These are phyloP conservation scores for Pseudisothecium myosuroides DNA, from an alignment of 225 moss, liverwort and hornwort species.

Conservation along the genomic window DNA sequence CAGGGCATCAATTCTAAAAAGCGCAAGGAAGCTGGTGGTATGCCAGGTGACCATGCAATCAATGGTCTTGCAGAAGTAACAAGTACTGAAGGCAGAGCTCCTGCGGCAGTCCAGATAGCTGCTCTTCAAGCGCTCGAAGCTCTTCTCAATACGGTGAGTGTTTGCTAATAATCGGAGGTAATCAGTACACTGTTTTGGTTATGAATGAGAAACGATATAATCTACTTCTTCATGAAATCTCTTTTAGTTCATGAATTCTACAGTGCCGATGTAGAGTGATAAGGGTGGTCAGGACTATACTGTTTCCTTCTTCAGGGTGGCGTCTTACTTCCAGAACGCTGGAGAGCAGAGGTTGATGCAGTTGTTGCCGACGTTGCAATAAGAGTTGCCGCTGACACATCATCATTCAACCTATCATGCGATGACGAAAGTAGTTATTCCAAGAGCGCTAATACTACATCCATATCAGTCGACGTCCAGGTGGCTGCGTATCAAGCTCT, in stretches of 20 bases:
- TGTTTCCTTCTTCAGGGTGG: constrained; percentile 52
- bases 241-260: neutral
- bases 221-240: neutral
- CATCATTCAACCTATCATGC: constrained; percentile 38
- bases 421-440: constrained; percentile 52
- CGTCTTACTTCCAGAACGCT: constrained; percentile 72
- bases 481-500: constrained; percentile 79
- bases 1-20: constrained; percentile 47
- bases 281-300: neutral
- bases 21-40: constrained; percentile 73
- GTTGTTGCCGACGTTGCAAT: constrained; percentile 61
- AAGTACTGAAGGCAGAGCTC: constrained; percentile 17
- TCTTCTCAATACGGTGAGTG: constrained; percentile 80
- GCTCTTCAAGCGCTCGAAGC: constrained; percentile 83
- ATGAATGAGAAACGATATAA: neutral
- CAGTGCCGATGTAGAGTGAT: neutral
- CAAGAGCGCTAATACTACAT: constrained; percentile 16
- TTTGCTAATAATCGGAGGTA: neutral
- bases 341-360: constrained; percentile 89
- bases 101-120: constrained; percentile 70
- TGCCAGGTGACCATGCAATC: constrained; percentile 41
- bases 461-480: constrained; percentile 47
- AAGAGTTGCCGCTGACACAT: constrained; percentile 48
- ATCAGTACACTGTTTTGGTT: neutral
- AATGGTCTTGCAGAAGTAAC: constrained; percentile 31